Evolutionary conservation across 2,329 filamentous ascomycete genomes (phyloP).

Genomic region (Phialophora tarda): DNA sequence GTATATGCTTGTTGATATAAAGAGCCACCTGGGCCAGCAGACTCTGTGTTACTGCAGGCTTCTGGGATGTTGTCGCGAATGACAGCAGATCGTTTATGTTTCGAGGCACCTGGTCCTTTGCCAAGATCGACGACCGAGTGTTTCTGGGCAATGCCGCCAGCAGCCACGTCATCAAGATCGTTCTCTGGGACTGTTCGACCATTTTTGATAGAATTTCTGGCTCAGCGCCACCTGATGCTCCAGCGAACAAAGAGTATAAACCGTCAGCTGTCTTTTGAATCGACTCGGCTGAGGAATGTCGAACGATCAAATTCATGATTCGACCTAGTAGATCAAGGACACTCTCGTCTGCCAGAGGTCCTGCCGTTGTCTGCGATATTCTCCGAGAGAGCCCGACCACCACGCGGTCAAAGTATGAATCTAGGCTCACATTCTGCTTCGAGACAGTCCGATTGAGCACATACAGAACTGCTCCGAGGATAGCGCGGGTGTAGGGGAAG

Average conservation of each 20-base stretch:
- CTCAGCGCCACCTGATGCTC: slow-evolving; percentile 23
- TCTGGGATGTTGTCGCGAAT: slow-evolving; percentile 33
- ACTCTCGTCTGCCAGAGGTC: slow-evolving; percentile 56
- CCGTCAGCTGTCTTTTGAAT: slow-evolving; percentile 60
- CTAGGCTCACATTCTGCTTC: slow-evolving; percentile 40
- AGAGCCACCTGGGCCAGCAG: slow-evolving; percentile 43
- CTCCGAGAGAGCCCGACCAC: slow-evolving; percentile 52
- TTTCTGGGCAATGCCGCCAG: slow-evolving; percentile 39
- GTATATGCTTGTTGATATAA: slow-evolving; percentile 49
- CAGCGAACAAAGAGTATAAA: slow-evolving; percentile 59
- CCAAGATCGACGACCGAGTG: slow-evolving; percentile 28
- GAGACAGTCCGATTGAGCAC: slow-evolving; percentile 53
- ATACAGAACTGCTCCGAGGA: slow-evolving; percentile 67
- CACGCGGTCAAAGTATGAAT: slow-evolving; percentile 58
- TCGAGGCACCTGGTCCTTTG: slow-evolving; percentile 26
- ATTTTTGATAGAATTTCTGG: slow-evolving; percentile 1
- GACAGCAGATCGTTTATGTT: slow-evolving; percentile 40
- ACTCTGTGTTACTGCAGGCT: slow-evolving; percentile 29
- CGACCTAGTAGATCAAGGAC: slow-evolving; percentile 66
- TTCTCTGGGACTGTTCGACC: slow-evolving; percentile 44
- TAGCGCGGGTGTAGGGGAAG: slow-evolving; percentile 61
- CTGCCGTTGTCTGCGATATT: slow-evolving; percentile 44
- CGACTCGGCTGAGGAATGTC: slow-evolving; percentile 58
- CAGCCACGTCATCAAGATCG: slow-evolving; percentile 53
- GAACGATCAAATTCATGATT: slow-evolving; percentile 65